A percentile compares a stretch with the other conserved stretches of the same genome.
Evolutionary conservation across 2,329 filamentous ascomycete species (phyloP).

Genomic region (Aspergillus tubingensis): DNA sequence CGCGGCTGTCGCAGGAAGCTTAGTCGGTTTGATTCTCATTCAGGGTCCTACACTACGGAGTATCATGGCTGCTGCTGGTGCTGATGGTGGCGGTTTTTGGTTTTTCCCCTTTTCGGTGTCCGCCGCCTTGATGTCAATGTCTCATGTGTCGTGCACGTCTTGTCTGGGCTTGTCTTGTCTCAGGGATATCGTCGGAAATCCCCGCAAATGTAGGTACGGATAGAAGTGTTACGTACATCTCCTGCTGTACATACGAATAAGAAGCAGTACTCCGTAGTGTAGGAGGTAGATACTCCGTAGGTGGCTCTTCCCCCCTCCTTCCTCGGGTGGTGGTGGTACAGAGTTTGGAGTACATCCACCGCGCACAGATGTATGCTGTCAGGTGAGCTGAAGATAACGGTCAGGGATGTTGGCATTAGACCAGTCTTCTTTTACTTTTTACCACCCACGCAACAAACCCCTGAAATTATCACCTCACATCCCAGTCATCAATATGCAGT

Average conservation of each 20-base stretch:
- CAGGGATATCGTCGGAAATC: no score
- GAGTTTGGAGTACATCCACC: neutral
- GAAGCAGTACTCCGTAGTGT: neutral
- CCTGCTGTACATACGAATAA: neutral
- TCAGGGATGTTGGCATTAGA: neutral
- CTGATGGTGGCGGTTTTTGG: neutral
- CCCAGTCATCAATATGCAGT: no score
- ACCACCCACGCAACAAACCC: no score
- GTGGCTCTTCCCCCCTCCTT: neutral
- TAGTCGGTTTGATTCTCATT: neutral
- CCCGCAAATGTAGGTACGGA: no score
- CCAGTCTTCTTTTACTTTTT: no score
- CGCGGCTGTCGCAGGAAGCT: constrained; percentile 8
- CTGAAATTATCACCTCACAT: no score
- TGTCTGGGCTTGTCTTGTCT: no score
- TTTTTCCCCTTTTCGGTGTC: no score
- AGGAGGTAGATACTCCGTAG: neutral
- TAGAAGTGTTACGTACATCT: neutral
- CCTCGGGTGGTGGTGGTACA: neutral
- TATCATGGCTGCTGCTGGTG: no score
- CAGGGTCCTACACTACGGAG: constrained; percentile 3
- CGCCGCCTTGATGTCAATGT: no score
- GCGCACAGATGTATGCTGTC: neutral
- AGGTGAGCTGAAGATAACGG: neutral
- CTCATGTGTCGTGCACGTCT: no score